Evolutionary conservation across 257 asterid species (phyloP), one percentile per base, ranked within the genome.

Genomic region (Nemophila menziesii): DNA sequence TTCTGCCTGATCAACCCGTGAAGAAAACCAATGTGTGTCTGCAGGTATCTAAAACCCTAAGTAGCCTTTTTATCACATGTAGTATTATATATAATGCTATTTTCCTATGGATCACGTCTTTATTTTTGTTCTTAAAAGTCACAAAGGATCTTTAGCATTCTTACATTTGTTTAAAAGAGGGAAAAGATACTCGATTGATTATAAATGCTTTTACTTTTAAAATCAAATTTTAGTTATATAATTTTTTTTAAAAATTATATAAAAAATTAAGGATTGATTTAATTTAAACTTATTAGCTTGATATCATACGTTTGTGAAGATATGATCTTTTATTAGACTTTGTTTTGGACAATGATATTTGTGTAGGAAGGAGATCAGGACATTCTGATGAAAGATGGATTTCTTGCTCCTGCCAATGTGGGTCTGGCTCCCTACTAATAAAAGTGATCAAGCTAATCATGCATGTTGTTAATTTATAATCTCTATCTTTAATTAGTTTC

Each of bases 1-100:
- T 89, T 29, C 78, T 84, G 95, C 86, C 95, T 78, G 97, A 89
- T 71, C 95, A 83, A 60, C 95, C 93, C 93, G 93, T 83, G 97
- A 89, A 89, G 86, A 83, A 89, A 59, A 74, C 83, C 55, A 83
- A 72, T 58, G 82, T 75, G 48, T 83, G 82, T 64, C 95, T 80
- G 70, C 97, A 89, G 97, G 97, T 87, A 74, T 29, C 23, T 48
- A 11, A 24, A 53, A 29, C 72, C 79, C 84, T 73, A 71, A 43
- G 13, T 47, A 11, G 39, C 41, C 22, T 11, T 26, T 43, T 46
- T 56, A 21, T 46, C 12, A 12, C 19, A 15, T 43, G 50, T 26
- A 20, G 16, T 37, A 9, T 13, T 13, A 22, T 27, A n/a, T 38
- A 33, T 20, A 10, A 6, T 5, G 44, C 39, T 43, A 15, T 44